Base-by-base conservation (phyloP, 2,329 filamentous ascomycete genomes). In the Chrysoporthe deuterocubensis region DNA sequence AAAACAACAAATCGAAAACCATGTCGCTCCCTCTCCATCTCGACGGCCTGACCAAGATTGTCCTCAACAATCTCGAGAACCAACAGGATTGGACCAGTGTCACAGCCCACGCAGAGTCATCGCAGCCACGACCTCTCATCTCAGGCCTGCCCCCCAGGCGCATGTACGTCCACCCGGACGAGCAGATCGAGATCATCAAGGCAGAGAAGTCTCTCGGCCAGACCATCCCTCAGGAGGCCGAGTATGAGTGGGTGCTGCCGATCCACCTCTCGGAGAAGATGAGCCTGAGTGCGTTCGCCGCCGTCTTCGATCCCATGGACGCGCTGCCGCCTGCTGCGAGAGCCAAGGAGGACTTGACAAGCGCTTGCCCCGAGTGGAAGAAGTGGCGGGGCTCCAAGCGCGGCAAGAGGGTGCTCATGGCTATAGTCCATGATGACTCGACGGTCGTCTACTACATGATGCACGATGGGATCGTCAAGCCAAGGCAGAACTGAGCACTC, bases 381-480 rank as follows among this genome's bases (percentile, higher is more conserved):
- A 76, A 80, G 54, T 85, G 81, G 81, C 81, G 77, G 66, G 79
- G 77, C 52, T 76, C 77, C 56, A 83, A 78, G 68, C 81, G 86
- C 21, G 81, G 82, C 60, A 95, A 94, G 81, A 84, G 92, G 69
- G 77, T 94, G 13, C 76, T 95, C n/a, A 81, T 96, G 63, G 92
- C 90, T 18, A 91, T 90, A 2, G 81, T 93, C 60, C 90, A 93
- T 75, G 88, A 91, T 73, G 92, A 96, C 78, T 94, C 92, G 71
- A 95, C 92, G 0, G 85, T 96, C 21, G 90, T 93, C 52, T 96
- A 95, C 79, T 96, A 96, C 76, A 85, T 94, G 71, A 87, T 95
- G 77, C 92, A 95, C 74, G 92, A 95, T 77, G 92, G 92, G n/a
- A 89, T 94, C 71, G 91, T 95, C 64, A 96, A 95, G 81, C 92